Percentiles rank a stretch among this genome's conserved stretches.
These are phyloP conservation scores for Apophysomyces elegans DNA, from an alignment of 371 early-diverging fungal genomes.

Conservation along the genomic window DNA sequence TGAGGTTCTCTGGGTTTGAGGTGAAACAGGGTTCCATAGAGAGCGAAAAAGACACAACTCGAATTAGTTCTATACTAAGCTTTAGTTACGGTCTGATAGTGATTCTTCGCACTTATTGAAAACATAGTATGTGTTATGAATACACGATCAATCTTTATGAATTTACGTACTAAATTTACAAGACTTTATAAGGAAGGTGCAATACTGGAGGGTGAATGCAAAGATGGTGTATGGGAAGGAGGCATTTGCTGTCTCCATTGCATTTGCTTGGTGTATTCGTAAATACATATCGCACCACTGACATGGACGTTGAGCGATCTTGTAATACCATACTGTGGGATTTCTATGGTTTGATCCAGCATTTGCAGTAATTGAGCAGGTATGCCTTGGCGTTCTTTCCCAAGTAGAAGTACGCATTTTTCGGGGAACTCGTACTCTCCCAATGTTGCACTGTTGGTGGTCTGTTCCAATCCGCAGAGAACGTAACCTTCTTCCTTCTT, in stretches of 20 bases:
- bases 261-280: conserved; percentile 64
- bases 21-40: no score
- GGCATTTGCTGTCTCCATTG: conserved; percentile 41
- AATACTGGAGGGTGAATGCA: conserved; percentile 4
- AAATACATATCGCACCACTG: conserved; percentile 62
- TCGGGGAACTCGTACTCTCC: conserved; percentile 61
- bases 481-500: conserved; percentile 63
- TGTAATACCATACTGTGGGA: conserved; percentile 68
- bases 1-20: no score
- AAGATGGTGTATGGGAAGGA: background rate
- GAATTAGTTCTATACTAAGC: no score
- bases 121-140: no score
- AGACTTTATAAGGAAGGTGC: background rate
- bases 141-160: no score
- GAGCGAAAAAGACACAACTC: no score
- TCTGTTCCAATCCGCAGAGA: conserved; percentile 72
- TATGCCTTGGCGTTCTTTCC: conserved; percentile 61
- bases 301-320: conserved; percentile 72
- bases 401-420: conserved; percentile 59
- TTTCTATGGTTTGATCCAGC: conserved; percentile 65
- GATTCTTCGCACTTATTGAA: no score
- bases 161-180: background rate
- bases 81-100: no score
- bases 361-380: conserved; percentile 60
- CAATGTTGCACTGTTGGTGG: conserved; percentile 57